A percentile compares a stretch with the other conserved stretches of the same genome.
These are phyloP conservation scores for Colletotrichum costaricense DNA, from an alignment of 2,329 filamentous ascomycete species.

Conservation along the genomic window DNA sequence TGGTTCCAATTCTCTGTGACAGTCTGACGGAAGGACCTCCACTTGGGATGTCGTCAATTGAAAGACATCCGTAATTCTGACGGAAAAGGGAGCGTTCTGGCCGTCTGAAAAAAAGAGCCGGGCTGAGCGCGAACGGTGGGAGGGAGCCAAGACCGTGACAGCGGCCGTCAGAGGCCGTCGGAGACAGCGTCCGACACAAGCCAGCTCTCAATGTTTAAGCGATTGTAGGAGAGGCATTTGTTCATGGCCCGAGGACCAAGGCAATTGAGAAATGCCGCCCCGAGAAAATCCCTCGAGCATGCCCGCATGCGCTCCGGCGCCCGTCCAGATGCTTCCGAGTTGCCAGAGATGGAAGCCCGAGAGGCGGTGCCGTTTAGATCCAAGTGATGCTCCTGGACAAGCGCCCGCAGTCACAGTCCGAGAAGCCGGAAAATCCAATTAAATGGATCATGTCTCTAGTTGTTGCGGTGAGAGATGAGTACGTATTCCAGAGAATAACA, in stretches of 20 bases:
- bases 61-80: conserved; percentile 2
- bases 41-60: background rate
- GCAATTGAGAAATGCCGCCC: background rate
- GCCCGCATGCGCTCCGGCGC: conserved; percentile 24
- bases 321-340: conserved; percentile 15
- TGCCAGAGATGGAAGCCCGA: conserved; percentile 27
- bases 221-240: background rate
- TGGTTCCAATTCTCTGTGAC: background rate
- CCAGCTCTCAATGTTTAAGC: background rate
- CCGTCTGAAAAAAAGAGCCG: background rate
- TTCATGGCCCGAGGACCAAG: background rate
- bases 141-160: conserved; percentile 32
- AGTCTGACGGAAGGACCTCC: background rate
- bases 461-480: conserved; percentile 29
- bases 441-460: conserved; percentile 25
- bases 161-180: conserved; percentile 15
- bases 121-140: conserved; percentile 19
- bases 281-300: conserved; percentile 17
- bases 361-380: conserved; percentile 8
- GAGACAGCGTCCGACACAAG: background rate
- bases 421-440: conserved; percentile 27
- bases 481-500: conserved; percentile 2
- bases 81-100: conserved; percentile 2
- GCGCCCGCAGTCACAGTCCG: conserved; percentile 26
- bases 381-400: background rate